A percentile compares a stretch with the other conserved stretches of the same genome.
Conservation (phyloP, 805 yeast genomes). For the Wickerhamomyces xylosicus region DNA sequence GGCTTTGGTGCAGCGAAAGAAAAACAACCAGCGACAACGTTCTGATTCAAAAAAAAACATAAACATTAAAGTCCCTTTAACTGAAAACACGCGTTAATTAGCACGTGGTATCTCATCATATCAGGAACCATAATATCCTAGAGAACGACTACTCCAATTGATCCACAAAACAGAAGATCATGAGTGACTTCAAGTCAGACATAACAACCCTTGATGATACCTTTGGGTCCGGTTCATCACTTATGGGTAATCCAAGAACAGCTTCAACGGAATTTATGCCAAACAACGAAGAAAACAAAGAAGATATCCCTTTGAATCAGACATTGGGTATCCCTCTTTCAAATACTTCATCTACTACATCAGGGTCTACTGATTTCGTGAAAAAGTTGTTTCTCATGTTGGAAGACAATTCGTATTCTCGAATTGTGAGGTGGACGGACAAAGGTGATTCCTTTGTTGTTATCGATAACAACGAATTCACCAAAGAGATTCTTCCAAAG, state of each 20-base stretch:
- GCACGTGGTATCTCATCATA: too few relatives aligned
- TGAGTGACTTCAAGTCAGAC: not conserved
- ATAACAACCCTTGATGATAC: not conserved
- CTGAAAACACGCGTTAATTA: too few relatives aligned
- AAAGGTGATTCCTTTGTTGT: slow-evolving; percentile 85
- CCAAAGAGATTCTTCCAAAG: slow-evolving; percentile 77
- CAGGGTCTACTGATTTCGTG: slow-evolving; percentile 68
- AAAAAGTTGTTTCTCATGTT: slow-evolving; percentile 76
- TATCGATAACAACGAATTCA: slow-evolving; percentile 80
- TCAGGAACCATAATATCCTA: too few relatives aligned
- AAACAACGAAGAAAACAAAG: slow-evolving; percentile 3
- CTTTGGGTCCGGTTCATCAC: not conserved
- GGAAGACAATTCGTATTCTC: slow-evolving; percentile 65
- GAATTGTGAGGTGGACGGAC: slow-evolving; percentile 78
- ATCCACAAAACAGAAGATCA: too few relatives aligned
- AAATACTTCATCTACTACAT: slow-evolving; percentile 17
- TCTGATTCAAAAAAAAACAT: too few relatives aligned
- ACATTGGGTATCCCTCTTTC: slow-evolving; percentile 13
- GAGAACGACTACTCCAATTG: too few relatives aligned
- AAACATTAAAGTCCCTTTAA: too few relatives aligned
- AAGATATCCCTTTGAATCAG: slow-evolving; percentile 6
- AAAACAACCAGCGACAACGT: too few relatives aligned
- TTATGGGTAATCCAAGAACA: not conserved
- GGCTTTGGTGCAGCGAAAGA: too few relatives aligned
- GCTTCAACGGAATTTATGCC: not conserved